Conservation (phyloP, 176 grass and related monocot species). For the Oryza meridionalis region DNA sequence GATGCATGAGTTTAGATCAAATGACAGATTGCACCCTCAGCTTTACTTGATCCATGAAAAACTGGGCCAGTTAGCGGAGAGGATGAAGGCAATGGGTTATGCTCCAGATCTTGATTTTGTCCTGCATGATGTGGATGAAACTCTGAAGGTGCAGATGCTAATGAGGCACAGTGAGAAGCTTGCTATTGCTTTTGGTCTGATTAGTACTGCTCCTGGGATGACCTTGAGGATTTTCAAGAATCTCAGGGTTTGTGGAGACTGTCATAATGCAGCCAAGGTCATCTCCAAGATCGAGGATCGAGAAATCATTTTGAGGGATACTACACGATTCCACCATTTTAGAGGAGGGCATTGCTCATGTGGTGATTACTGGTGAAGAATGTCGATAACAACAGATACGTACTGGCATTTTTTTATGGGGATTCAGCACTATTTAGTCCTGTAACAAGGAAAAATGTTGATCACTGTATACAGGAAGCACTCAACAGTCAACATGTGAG, state of each 20-base stretch:
- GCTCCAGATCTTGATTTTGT: conserved; percentile 59
- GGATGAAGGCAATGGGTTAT: conserved; percentile 59
- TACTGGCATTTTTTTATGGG: neutral
- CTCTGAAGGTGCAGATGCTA: conserved; percentile 57
- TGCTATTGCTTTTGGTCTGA: conserved; percentile 67
- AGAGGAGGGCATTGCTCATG: conserved; percentile 67
- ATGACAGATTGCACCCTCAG: conserved; percentile 68
- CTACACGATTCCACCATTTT: conserved; percentile 75
- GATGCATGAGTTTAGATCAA: conserved; percentile 69
- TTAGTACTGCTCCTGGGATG: conserved; percentile 49
- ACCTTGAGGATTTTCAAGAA: conserved; percentile 73
- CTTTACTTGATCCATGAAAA: conserved; percentile 62
- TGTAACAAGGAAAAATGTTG: neutral
- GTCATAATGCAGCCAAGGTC: conserved; percentile 68
- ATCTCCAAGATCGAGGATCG: conserved; percentile 67
- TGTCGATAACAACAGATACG: neutral
- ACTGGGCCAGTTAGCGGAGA: conserved; percentile 43
- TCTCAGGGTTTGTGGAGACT: conserved; percentile 73
- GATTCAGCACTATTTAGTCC: neutral
- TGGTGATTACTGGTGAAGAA: conserved; percentile 74
- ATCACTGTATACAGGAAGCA: neutral
- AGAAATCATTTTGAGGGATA: conserved; percentile 69
- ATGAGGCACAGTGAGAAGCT: conserved; percentile 83
- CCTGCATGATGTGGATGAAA: conserved; percentile 62
- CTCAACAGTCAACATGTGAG: conserved; percentile 19